Conservation (phyloP, 2,329 filamentous ascomycete genomes). For the Eutypa lata region DNA sequence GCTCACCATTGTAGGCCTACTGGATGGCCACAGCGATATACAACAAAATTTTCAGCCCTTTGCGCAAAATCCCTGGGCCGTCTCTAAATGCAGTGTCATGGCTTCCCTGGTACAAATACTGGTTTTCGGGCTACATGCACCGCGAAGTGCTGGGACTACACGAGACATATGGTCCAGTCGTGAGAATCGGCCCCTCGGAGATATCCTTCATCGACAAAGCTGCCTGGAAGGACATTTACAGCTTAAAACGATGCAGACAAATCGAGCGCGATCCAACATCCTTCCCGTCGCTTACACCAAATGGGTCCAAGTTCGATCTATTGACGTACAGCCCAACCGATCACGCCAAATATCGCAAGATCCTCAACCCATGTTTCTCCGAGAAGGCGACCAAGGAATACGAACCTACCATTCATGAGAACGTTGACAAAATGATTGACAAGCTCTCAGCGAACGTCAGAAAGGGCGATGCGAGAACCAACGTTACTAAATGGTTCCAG, state of each 20-base stretch:
- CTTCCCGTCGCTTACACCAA: slow-evolving; percentile 3
- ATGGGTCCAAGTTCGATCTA: slow-evolving; percentile 2
- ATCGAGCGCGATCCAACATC: slow-evolving; percentile 1
- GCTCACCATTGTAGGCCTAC: slow-evolving; percentile 1
- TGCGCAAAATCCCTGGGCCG: slow-evolving; percentile 1
- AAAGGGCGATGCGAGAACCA: background rate
- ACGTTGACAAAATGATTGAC: background rate
- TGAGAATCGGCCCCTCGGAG: slow-evolving; percentile 1
- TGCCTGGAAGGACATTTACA: slow-evolving; percentile 5
- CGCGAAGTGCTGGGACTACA: background rate
- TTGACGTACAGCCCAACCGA: slow-evolving; percentile 1
- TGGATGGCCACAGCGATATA: background rate
- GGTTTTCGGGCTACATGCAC: slow-evolving; percentile 1
- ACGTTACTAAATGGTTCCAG: slow-evolving; percentile 2
- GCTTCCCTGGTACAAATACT: slow-evolving; percentile 2
- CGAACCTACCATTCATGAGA: background rate
- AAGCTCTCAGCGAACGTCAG: background rate
- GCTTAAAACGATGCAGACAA: background rate
- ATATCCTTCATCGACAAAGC: slow-evolving; percentile 2
- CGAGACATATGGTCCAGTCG: slow-evolving; percentile 1
- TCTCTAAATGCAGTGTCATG: background rate
- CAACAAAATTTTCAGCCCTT: background rate
- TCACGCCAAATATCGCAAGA: slow-evolving; percentile 1
- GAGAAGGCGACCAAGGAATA: slow-evolving; percentile 1
- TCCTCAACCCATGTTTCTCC: slow-evolving; percentile 2